Conservation (phyloP, 1,139 yeast species). For the Fermentozyma sake region DNA sequence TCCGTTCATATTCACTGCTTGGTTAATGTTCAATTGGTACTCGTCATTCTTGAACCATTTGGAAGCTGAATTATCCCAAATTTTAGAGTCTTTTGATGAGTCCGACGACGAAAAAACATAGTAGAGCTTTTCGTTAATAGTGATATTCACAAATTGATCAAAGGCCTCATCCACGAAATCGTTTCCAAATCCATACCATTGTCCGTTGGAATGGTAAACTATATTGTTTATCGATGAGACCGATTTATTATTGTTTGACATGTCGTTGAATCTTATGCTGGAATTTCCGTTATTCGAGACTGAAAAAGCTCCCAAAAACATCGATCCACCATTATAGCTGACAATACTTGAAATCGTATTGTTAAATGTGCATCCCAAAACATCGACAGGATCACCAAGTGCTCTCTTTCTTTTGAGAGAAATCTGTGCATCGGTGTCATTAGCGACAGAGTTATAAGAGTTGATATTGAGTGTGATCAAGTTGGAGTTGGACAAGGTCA, state of each 20-base stretch:
- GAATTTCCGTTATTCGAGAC: slow-evolving; percentile 16
- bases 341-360: slow-evolving; percentile 23
- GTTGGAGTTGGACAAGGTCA: slow-evolving; percentile 25
- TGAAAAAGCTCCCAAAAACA: slow-evolving; percentile 33
- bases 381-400: slow-evolving; percentile 19
- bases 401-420: slow-evolving; percentile 4
- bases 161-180: slow-evolving; percentile 18
- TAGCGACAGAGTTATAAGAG: slow-evolving; percentile 29
- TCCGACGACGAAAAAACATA: slow-evolving; percentile 29
- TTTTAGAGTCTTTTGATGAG: slow-evolving; percentile 15
- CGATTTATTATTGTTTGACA: slow-evolving; percentile 27
- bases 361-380: slow-evolving; percentile 32
- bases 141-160: slow-evolving; percentile 32
- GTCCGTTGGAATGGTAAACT: slow-evolving; percentile 22
- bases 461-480: slow-evolving; percentile 24
- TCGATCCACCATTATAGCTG: slow-evolving; percentile 16
- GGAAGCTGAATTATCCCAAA: slow-evolving; percentile 39
- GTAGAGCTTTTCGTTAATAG: slow-evolving; percentile 31
- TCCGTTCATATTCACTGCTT: slow-evolving; percentile 22
- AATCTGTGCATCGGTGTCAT: slow-evolving; percentile 20
- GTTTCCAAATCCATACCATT: slow-evolving; percentile 41
- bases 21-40: slow-evolving; percentile 32
- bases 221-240: slow-evolving; percentile 29
- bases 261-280: slow-evolving; percentile 19
- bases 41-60: slow-evolving; percentile 31